These are phyloP conservation scores for Secale cereale DNA, from an alignment of 176 grass and related monocot genomes.

Conservation along the genomic window DNA sequence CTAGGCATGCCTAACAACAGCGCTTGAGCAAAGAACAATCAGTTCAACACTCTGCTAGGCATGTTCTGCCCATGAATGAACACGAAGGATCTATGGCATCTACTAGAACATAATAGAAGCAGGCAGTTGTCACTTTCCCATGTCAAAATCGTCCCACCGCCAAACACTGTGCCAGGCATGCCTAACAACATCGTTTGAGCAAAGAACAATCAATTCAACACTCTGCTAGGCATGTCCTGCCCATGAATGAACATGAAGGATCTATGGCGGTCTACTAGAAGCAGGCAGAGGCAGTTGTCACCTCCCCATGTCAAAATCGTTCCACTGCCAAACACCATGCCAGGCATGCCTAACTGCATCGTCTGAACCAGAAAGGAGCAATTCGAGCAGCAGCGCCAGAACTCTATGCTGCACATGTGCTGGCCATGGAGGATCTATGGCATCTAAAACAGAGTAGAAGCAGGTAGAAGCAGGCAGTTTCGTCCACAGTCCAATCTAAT, in stretches of 20 bases:
- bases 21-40: background rate
- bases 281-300: background rate
- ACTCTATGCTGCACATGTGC: background rate
- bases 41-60: background rate
- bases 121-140: too few relatives aligned
- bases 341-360: background rate
- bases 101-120: too few relatives aligned
- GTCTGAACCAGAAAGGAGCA: background rate
- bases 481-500: background rate
- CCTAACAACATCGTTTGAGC: background rate
- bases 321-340: background rate
- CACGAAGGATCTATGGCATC: too few relatives aligned
- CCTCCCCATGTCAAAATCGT: constrained; percentile 23
- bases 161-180: background rate
- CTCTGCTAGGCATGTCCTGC: too few relatives aligned
- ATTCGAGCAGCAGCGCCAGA: background rate
- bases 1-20: background rate
- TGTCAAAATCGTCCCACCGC: too few relatives aligned
- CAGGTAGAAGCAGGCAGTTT: background rate
- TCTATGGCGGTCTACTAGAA: too few relatives aligned
- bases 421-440: constrained; percentile 15
- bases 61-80: too few relatives aligned
- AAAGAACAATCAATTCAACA: background rate
- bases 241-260: too few relatives aligned
- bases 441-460: background rate